Base-by-base conservation (phyloP, 169 alveolate genomes). In the Plasmodium berghei region DNA sequence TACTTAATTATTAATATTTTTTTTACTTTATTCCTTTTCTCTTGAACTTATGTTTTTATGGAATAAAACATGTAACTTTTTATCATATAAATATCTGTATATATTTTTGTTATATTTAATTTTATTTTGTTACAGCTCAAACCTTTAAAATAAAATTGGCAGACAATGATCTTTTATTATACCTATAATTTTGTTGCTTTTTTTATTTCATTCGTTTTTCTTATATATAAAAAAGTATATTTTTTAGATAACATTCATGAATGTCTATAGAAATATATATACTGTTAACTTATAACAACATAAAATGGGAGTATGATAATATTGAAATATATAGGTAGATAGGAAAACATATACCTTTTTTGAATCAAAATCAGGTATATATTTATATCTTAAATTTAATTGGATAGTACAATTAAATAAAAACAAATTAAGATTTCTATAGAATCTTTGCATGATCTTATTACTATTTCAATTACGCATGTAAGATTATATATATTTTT, bases 131-230 rank as follows among this genome's bases (percentile, higher is more conserved):
- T 73, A 73, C 63, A 73, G 58, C 45, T 73, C 18, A 48, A 22
- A 42, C 24, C 61, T 73, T 61, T 59, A 46, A 59, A 64, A 9
- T 58, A 49, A 26, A 73, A 28, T 5, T 73, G 58, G 72, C 61
- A 73, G 87, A 73, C 55, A 18, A 22, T 34, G 61, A 34, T 34
- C 42, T 34, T 34, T 34, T 34, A 34, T 34, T 34, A 34, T 34
- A 34, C 42, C 42, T 34, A 34, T 34, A 34, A 34, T 34, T 3
- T 2, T 34, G 42, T 16, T 69, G 40, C 5, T 58, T 14, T 18
- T 26, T 73, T 73, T 73, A 58, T 71, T 49, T 71, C 20, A 48
- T 49, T 18, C 20, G 40, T 56, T 73, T 73, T 73, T 73, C 45
- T 46, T 55, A 54, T 72, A 12, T 72, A 12, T 34, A 34, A 34